Conservation (phyloP, 106 monocot species). For the Phalaenopsis equestris region DNA sequence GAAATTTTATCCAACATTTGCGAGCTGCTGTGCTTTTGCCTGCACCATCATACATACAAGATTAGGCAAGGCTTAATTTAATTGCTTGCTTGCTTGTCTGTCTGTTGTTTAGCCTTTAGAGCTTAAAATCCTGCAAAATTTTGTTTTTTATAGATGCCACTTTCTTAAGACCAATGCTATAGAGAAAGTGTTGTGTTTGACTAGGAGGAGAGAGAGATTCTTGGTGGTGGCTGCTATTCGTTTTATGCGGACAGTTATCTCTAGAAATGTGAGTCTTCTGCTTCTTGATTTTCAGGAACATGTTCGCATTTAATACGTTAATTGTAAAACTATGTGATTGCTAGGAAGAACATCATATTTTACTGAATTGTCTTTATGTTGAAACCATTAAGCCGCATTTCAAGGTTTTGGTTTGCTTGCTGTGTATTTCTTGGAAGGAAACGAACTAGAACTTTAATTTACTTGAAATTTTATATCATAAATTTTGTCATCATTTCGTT, state of each 20-base stretch:
- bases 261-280: conserved; percentile 69
- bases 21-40: conserved; percentile 88
- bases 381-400: not conserved
- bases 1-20: conserved; percentile 95
- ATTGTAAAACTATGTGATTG: not conserved
- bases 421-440: not conserved
- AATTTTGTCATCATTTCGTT: too few relatives aligned
- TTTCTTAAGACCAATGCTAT: conserved; percentile 88
- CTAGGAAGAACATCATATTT: not conserved
- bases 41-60: conserved; percentile 85
- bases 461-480: too few relatives aligned
- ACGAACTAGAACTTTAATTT: too few relatives aligned
- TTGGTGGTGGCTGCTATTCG: conserved; percentile 89
- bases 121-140: not conserved
- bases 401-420: not conserved
- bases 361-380: not conserved
- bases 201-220: conserved; percentile 68
- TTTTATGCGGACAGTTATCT: conserved; percentile 78
- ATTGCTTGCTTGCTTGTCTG: not conserved
- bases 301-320: not conserved
- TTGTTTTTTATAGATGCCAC: conserved; percentile 46
- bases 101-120: not conserved
- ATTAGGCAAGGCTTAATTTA: conserved; percentile 61
- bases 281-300: not conserved
- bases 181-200: conserved; percentile 76